Base-by-base conservation (phyloP, 2,329 filamentous ascomycete genomes). In the Leptographium procerum region DNA sequence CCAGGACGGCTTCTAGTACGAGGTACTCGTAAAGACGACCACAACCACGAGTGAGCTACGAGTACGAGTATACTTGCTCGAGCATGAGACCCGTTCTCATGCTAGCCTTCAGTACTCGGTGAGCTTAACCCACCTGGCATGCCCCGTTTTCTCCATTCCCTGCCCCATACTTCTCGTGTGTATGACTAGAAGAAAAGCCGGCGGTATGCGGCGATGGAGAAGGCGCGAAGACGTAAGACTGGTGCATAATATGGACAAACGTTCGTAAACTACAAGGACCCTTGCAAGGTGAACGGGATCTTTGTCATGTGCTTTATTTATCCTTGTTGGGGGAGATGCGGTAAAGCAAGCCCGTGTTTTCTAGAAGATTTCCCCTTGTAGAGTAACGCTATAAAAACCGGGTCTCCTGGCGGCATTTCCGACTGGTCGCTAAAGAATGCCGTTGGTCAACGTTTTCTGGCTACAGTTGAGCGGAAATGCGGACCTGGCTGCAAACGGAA, bases 351-450 rank as follows among this genome's bases (percentile, higher is more conserved):
- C 8, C 24, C 10, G 40, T 22, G 29, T 52, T 52, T 55, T 55
- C 53, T 55, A 55, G 53, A 55, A 54, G 24, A 34, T 28, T 54
- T 34, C 52, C 52, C 22, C 52, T 54, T 54, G 31, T 14, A 43
- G 52, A 14, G 22, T 54, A 54, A 34, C 33, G 19, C 28, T 14
- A 6, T 13, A n/a, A 34, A 34, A 34, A 34, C 19, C 13, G 31
- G 33, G 22, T 34, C 51, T 13, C 9, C 16, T 24, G 28, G 31
- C 51, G 51, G 51, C n/a, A 24, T 34, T 36, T 52, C 51, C 51
- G 51, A 36, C n/a, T 52, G 31, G 31, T 16, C 6, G 19, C 51
- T 10, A 19, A 7, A 6, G 26, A 33, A n/a, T 26, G 31, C 28
- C 26, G 28, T 52, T 52, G 28, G 51, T 52, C 51, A 52, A 19